Evolutionary conservation across 2,329 filamentous ascomycete species (phyloP).

Genomic region (Ophiosphaerella narmari): DNA sequence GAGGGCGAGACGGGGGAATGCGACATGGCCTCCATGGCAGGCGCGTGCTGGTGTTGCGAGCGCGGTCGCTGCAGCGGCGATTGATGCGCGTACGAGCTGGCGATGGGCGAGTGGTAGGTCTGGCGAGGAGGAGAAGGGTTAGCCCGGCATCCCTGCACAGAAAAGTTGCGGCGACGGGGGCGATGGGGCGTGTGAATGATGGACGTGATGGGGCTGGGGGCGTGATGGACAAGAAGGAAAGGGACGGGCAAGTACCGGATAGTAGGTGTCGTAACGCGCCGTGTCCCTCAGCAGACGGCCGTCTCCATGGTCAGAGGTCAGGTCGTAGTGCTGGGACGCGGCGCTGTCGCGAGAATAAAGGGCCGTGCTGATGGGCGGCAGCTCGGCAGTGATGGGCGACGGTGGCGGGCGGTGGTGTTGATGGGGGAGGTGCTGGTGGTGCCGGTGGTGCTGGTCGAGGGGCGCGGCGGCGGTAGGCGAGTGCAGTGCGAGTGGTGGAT

Average conservation of each 20-base stretch:
- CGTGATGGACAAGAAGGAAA: not conserved
- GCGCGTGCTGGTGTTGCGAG: constrained; percentile 39
- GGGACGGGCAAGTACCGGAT: constrained; percentile 21
- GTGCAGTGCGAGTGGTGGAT: constrained; percentile 16
- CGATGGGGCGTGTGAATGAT: constrained; percentile 2
- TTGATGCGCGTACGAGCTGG: constrained; percentile 38
- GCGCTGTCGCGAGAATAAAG: constrained; percentile 47
- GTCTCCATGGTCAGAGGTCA: constrained; percentile 52
- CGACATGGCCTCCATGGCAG: constrained; percentile 42
- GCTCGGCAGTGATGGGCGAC: constrained; percentile 45
- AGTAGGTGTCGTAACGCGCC: constrained; percentile 41
- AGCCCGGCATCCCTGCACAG: constrained; percentile 23
- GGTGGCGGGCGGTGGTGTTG: constrained; percentile 21
- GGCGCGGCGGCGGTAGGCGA: too few species aligned
- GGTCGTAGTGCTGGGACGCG: constrained; percentile 56
- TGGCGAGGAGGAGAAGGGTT: constrained; percentile 20
- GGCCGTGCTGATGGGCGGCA: constrained; percentile 48
- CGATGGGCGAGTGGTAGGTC: constrained; percentile 45
- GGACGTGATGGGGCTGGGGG: constrained; percentile 4
- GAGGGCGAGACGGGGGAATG: constrained; percentile 47
- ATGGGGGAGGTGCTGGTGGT: constrained; percentile 36
- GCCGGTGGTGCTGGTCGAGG: constrained; percentile 18
- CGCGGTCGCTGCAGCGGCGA: constrained; percentile 46
- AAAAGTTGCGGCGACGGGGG: constrained; percentile 7
- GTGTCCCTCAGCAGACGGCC: constrained; percentile 35